phyloP scores from a whole-genome alignment of 2,329 filamentous ascomycete genomes.

The Fusarium sp. region DNA sequence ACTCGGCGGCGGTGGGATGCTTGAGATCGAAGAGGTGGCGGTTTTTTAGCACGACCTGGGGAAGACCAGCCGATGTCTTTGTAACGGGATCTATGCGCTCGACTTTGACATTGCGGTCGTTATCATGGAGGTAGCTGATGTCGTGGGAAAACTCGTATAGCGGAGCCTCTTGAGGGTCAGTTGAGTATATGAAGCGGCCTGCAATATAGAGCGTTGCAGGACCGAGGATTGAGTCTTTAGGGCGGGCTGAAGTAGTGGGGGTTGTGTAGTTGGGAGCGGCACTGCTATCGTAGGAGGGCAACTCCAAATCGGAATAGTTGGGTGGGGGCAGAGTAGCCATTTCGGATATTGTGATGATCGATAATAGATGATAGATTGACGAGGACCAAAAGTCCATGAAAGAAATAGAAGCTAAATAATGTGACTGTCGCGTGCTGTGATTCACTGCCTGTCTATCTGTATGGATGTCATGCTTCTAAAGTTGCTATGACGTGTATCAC shows the following conservation, averaged over 20 bases:
- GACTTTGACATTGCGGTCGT: conserved; percentile 49
- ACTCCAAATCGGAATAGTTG: conserved; percentile 16
- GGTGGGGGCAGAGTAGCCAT: conserved; percentile 37
- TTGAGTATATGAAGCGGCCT: conserved; percentile 53
- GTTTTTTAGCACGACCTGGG: conserved; percentile 46
- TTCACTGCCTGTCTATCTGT: conserved; percentile 10
- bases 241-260: conserved; percentile 12
- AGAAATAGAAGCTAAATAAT: not conserved
- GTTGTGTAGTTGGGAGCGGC: conserved; percentile 10
- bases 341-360: not conserved
- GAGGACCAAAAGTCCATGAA: not conserved
- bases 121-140: conserved; percentile 50
- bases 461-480: not conserved
- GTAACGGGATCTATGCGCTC: conserved; percentile 50
- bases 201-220: conserved; percentile 51
- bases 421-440: conserved; percentile 25
- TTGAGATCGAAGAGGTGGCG: conserved; percentile 53
- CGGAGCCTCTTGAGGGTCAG: conserved; percentile 46
- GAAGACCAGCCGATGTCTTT: conserved; percentile 39
- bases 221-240: conserved; percentile 34
- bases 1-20: conserved; percentile 47
- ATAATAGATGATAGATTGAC: not conserved
- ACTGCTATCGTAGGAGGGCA: conserved; percentile 45
- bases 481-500: conserved; percentile 36
- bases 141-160: conserved; percentile 55